Percentiles rank a stretch among this genome's conserved stretches.
These are phyloP conservation scores for Vanrija sp. DNA, from an alignment of 1,284 basidiomycete genomes.

Conservation along the genomic window DNA sequence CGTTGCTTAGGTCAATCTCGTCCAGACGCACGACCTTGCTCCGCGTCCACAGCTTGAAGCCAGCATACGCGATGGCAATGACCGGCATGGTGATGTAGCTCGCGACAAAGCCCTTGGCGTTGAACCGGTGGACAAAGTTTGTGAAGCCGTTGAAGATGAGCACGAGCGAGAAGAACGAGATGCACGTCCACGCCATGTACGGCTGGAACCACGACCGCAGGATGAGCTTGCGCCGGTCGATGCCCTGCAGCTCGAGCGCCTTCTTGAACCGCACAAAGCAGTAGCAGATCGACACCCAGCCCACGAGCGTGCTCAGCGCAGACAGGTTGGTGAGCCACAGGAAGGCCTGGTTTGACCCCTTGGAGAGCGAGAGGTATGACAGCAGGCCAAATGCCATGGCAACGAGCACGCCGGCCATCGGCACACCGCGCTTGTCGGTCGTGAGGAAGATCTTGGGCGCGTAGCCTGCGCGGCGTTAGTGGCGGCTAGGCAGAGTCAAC, in stretches of 20 bases:
- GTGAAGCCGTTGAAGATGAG: slow-evolving; percentile 16
- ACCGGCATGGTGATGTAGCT: slow-evolving; percentile 9
- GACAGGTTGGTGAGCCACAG: slow-evolving; percentile 66
- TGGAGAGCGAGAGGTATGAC: slow-evolving; percentile 56
- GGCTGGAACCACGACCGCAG: slow-evolving; percentile 55
- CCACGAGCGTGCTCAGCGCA: slow-evolving; percentile 54
- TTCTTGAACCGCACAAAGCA: slow-evolving; percentile 71
- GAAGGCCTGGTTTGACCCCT: slow-evolving; percentile 63
- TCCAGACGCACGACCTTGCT: slow-evolving; percentile 3
- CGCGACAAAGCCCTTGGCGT: slow-evolving; percentile 17
- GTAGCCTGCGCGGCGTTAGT: slow-evolving; percentile 50
- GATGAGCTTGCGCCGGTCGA: slow-evolving; percentile 57
- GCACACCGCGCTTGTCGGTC: slow-evolving; percentile 62
- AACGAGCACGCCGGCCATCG: slow-evolving; percentile 59
- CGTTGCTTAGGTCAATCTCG: slow-evolving; percentile 14
- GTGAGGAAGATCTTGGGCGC: slow-evolving; percentile 66
- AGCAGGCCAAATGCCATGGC: slow-evolving; percentile 59
- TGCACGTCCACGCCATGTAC: slow-evolving; percentile 11
- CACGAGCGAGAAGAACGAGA: slow-evolving; percentile 13
- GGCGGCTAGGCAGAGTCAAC: too few species aligned
- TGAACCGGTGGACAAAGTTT: slow-evolving; percentile 6
- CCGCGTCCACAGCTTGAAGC: slow-evolving; percentile 2
- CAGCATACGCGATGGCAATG: neutral
- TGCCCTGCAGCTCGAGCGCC: slow-evolving; percentile 66
- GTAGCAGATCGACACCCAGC: slow-evolving; percentile 74